Conservation (phyloP, 1,284 basidiomycete genomes). For the Ceratorhiza oryzae-sativae region DNA sequence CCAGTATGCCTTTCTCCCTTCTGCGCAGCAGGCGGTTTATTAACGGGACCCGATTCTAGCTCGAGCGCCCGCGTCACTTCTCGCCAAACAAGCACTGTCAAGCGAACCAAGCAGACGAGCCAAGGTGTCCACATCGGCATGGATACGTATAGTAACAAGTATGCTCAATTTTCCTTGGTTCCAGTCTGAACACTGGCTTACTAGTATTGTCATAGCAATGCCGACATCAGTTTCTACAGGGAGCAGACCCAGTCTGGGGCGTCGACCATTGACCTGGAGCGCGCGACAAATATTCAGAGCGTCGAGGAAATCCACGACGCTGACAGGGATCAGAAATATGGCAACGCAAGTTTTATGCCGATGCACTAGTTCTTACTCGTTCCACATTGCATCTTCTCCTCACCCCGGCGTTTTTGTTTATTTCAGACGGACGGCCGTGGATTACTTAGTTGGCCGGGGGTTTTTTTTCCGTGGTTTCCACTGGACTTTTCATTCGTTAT, state of each 20-base stretch:
- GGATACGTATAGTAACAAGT: slow-evolving; percentile 30
- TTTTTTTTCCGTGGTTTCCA: background rate
- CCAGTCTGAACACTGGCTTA: background rate
- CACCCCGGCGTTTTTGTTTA: background rate
- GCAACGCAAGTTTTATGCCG: slow-evolving; percentile 19
- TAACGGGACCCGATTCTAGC: background rate
- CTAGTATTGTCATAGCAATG: background rate
- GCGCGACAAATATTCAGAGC: slow-evolving; percentile 4
- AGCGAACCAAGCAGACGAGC: slow-evolving; percentile 24
- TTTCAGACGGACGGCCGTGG: slow-evolving; percentile 7
- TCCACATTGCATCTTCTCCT: background rate
- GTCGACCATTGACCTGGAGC: slow-evolving; percentile 21
- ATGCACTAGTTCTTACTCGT: slow-evolving; percentile 5
- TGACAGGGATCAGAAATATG: slow-evolving; percentile 11
- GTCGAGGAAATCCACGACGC: slow-evolving; percentile 4
- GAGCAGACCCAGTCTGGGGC: background rate
- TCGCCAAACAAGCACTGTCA: slow-evolving; percentile 16
- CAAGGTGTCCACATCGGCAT: slow-evolving; percentile 40
- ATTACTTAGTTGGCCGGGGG: background rate
- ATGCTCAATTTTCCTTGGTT: background rate
- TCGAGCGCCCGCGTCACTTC: slow-evolving; percentile 1
- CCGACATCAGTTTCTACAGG: slow-evolving; percentile 11
- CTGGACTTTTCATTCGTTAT: background rate
- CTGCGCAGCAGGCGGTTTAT: background rate
- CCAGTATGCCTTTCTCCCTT: slow-evolving; percentile 29